Evolutionary conservation across 352 stramenopile genomes (phyloP), one percentile per base, ranked within the genome.

Genomic region (Globisporangium nodosum): DNA sequence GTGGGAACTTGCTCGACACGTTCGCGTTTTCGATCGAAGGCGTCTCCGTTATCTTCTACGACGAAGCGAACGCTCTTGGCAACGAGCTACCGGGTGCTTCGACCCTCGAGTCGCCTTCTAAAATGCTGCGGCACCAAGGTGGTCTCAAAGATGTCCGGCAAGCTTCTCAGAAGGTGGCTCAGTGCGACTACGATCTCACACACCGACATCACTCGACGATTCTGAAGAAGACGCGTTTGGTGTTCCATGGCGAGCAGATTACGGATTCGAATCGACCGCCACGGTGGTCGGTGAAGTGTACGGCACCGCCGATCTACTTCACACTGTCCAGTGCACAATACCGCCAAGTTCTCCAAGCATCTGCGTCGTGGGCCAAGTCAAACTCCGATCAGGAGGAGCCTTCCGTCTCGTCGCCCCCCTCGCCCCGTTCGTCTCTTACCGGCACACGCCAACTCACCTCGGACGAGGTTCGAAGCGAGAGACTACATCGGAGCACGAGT

Each of bases 221-320:
- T 31, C 59, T 91, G 54, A 65, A 74, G 52, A 83, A 74, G 43
- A 85, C 77, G 1, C 69, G 72, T 1, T 58, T 91, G n/a, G 65
- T 86, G 35, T 90, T 91, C 66, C 68, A 67, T 21, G 79, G 81
- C 11, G 65, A 80, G 53, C 88, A 91, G 42, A 61, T 81, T 7
- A 45, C 69, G 0, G 63, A 80, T 42, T 50, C 61, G 1, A 65
- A 76, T n/a, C 58, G 70, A 2, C 55, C 73, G 8, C 68, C 78
- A 5, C 81, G 78, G 30, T 91, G 79, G 81, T 43, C 64, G 27
- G 79, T 85, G 64, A 78, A 81, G 27, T 87, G 81, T 49, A 87
- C 68, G 5, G 74, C 74, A 16, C 81, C 81, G n/a, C 81, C 81
- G 0, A 85, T 91, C 30, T 86, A 83, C 49, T 87, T 91, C 51